These are phyloP conservation scores for Sarocladiaceae sp. DNA, from an alignment of 2,329 filamentous ascomycete species.

Conservation along the genomic window DNA sequence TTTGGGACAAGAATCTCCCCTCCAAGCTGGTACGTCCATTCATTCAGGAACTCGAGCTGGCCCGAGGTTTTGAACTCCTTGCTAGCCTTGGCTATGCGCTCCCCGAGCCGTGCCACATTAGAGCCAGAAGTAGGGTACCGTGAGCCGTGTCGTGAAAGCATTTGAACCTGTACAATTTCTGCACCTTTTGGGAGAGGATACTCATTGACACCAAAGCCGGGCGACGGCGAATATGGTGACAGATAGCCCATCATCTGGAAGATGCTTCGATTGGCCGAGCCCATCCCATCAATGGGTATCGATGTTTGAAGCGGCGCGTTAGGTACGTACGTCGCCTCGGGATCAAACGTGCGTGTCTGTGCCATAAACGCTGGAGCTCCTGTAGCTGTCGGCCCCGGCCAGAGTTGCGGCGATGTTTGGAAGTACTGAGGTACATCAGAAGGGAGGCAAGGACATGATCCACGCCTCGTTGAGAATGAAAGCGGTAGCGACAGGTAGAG, in stretches of 20 bases:
- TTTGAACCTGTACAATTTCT: conserved; percentile 63
- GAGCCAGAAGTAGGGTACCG: conserved; percentile 62
- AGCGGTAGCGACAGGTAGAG: conserved; percentile 29
- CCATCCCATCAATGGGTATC: conserved; percentile 56
- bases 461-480: conserved; percentile 18
- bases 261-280: conserved; percentile 54
- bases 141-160: conserved; percentile 68
- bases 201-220: conserved; percentile 69
- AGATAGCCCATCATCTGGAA: conserved; percentile 63
- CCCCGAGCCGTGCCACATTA: conserved; percentile 47
- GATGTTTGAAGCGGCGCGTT: conserved; percentile 67
- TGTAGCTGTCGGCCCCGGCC: conserved; percentile 62
- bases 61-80: conserved; percentile 51
- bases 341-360: conserved; percentile 61
- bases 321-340: conserved; percentile 58
- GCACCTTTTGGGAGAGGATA: conserved; percentile 60
- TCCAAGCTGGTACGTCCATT: conserved; percentile 64
- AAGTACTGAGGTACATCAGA: conserved; percentile 54
- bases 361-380: conserved; percentile 64
- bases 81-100: conserved; percentile 48
- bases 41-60: conserved; percentile 57
- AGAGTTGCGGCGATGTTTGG: conserved; percentile 53
- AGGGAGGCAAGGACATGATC: conserved; percentile 24
- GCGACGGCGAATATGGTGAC: conserved; percentile 63
- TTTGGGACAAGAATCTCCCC: conserved; percentile 65